These are phyloP conservation scores for Phytophthora sp. DNA, from an alignment of 352 stramenopile genomes.

Conservation along the genomic window DNA sequence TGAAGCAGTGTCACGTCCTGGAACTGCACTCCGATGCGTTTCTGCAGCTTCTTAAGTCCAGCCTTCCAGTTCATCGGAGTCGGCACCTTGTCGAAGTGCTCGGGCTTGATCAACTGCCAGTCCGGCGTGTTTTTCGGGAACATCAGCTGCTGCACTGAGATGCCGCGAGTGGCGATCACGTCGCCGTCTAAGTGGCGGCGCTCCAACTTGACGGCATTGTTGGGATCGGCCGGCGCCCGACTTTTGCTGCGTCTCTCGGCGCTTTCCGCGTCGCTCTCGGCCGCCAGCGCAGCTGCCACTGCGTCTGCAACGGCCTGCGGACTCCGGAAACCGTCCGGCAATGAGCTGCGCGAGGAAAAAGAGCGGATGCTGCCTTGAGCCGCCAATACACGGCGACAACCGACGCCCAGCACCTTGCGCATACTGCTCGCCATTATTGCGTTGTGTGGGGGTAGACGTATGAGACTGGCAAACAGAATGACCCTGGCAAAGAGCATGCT, in stretches of 20 bases:
- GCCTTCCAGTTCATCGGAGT: constrained; percentile 54
- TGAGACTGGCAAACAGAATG: too few species aligned
- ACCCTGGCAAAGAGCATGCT: background rate
- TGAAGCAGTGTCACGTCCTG: constrained; percentile 60
- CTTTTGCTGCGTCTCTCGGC: constrained; percentile 1
- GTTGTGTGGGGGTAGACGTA: background rate
- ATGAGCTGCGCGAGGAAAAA: constrained; percentile 24
- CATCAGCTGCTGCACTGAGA: constrained; percentile 38
- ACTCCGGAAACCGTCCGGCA: constrained; percentile 39
- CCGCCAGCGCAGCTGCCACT: constrained; percentile 31
- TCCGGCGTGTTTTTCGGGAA: constrained; percentile 35
- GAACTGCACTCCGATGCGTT: constrained; percentile 68
- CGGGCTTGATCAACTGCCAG: constrained; percentile 59
- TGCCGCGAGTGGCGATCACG: constrained; percentile 28
- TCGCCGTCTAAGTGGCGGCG: constrained; percentile 38
- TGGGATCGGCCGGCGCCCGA: constrained; percentile 17
- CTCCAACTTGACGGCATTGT: constrained; percentile 10
- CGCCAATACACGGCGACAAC: constrained; percentile 7
- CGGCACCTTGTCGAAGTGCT: constrained; percentile 61
- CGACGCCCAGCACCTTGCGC: constrained; percentile 10
- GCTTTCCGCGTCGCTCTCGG: constrained; percentile 13
- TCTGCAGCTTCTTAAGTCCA: constrained; percentile 56
- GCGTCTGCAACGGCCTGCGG: constrained; percentile 41
- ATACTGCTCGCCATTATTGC: constrained; percentile 13
- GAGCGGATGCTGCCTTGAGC: background rate